Base-by-base conservation (phyloP, 73 alveolate species). In the Breviolum minutum region DNA sequence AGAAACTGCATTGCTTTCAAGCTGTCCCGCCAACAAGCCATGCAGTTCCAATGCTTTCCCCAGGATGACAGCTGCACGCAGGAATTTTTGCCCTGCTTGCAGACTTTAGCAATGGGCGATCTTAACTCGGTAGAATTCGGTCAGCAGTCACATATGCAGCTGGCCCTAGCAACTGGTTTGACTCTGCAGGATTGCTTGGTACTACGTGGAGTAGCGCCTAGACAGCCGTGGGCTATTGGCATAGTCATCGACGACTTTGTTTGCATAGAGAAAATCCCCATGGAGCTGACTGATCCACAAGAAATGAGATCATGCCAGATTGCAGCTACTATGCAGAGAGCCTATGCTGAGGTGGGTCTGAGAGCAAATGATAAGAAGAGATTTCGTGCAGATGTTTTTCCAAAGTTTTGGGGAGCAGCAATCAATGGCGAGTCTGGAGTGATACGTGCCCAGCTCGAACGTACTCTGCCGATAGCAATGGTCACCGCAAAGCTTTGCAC, bases 111-210 rank as follows among this genome's bases (percentile, higher is more conserved):
- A 5, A 84, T 84, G 94, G 94, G 94, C 13, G 94, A 84, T 60
- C 60, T 60, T n/a, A 62, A 84, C 61, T 9, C 94, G 7, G 94
- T 84, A n/a, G 32, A 29, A n/a, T 84, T 84, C 94, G 94, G 94
- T 7, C 94, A 84, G 61, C 74, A 17, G 11, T 9, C 29, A 14
- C 94, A 84, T 29, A 0, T 61, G 10, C 29, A 68, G 29, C 77
- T 84, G 60, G 62, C 63, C 2, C 8, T 61, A n/a, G 11, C 94
- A 0, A 0, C n/a, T 48, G 79, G 63, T 7, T n/a, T 62, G 9
- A 27, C n/a, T 0, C 9, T 62, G 5, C 12, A 17, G 7, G 30
- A 12, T n/a, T 62, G 54, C 24, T 20, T 84, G 63, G 24, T 76
- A 3, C 76, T 61, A 12, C 74, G 77, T 0, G 74, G 77, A 6